Evolutionary conservation across 805 yeast species (phyloP).

Genomic region (Candida easanensis): DNA sequence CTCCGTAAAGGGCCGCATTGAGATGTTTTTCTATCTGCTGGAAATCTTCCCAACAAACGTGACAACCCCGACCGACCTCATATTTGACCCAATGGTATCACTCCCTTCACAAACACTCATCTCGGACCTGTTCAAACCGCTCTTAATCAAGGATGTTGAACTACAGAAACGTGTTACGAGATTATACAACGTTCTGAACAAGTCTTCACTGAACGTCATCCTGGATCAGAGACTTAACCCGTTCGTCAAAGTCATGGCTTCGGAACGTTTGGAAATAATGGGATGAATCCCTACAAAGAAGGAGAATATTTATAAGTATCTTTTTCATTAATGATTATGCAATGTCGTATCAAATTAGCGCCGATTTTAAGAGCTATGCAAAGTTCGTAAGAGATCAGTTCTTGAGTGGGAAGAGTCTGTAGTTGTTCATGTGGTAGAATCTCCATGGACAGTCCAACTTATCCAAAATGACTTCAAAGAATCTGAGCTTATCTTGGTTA

Average conservation of each 20-base stretch:
- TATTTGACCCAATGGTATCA: slow-evolving; percentile 19
- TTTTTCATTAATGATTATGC: background rate
- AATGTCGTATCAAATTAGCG: background rate
- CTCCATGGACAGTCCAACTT: slow-evolving; percentile 65
- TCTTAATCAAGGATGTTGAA: slow-evolving; percentile 10
- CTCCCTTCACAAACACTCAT: slow-evolving; percentile 5
- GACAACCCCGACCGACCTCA: slow-evolving; percentile 7
- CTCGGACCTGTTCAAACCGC: slow-evolving; percentile 19
- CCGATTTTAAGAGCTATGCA: background rate
- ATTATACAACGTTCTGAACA: slow-evolving; percentile 11
- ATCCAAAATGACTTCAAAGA: slow-evolving; percentile 60
- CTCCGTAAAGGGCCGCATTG: slow-evolving; percentile 10
- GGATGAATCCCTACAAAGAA: background rate
- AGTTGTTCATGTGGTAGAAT: slow-evolving; percentile 41
- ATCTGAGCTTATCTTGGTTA: slow-evolving; percentile 35
- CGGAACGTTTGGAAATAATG: slow-evolving; percentile 1
- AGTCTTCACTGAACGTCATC: slow-evolving; percentile 13
- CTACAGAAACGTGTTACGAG: slow-evolving; percentile 13
- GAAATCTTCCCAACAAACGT: slow-evolving; percentile 23
- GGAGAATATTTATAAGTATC: background rate
- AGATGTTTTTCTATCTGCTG: slow-evolving; percentile 21
- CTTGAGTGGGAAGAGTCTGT: slow-evolving; percentile 25
- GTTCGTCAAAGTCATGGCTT: slow-evolving; percentile 9
- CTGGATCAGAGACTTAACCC: slow-evolving; percentile 21
- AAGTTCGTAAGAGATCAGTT: slow-evolving; percentile 1